Evolutionary conservation across 108 stramenopile genomes (phyloP).

Genomic region (Nitzschia putrida): DNA sequence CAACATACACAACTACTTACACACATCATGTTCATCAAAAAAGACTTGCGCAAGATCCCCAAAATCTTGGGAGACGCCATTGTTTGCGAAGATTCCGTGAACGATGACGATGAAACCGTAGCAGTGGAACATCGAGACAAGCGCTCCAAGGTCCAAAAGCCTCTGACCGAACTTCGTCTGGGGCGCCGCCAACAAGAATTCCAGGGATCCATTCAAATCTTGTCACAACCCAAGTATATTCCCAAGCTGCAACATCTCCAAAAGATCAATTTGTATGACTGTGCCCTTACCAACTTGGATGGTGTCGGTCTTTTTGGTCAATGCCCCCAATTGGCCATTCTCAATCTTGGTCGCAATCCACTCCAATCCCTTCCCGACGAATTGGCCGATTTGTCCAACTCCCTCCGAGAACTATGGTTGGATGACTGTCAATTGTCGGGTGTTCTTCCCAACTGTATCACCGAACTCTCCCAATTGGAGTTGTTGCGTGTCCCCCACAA

Average conservation of each 20-base stretch:
- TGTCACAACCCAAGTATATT: conserved; percentile 48
- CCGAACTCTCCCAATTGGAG: conserved; percentile 39
- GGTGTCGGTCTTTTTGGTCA: conserved; percentile 36
- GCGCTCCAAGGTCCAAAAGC: conserved; percentile 32
- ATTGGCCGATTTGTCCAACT: conserved; percentile 22
- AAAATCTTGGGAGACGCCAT: conserved; percentile 60
- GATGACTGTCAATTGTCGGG: conserved; percentile 64
- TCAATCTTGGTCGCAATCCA: conserved; percentile 72
- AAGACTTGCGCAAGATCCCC: conserved; percentile 71
- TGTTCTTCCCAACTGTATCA: conserved; percentile 36
- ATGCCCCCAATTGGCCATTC: conserved; percentile 44
- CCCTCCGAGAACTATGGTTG: conserved; percentile 59
- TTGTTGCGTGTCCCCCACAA: conserved; percentile 53
- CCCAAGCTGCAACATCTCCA: conserved; percentile 49
- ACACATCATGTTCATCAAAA: conserved; percentile 67
- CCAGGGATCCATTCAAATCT: conserved; percentile 39
- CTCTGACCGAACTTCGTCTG: conserved; percentile 29
- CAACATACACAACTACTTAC: no score
- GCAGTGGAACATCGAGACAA: conserved; percentile 1
- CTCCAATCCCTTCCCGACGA: conserved; percentile 44
- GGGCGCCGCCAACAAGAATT: conserved; percentile 54
- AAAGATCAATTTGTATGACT: conserved; percentile 62
- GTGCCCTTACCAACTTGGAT: conserved; percentile 41
- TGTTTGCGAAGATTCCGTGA: conserved; percentile 11
- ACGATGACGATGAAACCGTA: conserved; percentile 7